These are phyloP conservation scores for Dendrobium catenatum DNA, from an alignment of 106 monocot species.

Conservation along the genomic window DNA sequence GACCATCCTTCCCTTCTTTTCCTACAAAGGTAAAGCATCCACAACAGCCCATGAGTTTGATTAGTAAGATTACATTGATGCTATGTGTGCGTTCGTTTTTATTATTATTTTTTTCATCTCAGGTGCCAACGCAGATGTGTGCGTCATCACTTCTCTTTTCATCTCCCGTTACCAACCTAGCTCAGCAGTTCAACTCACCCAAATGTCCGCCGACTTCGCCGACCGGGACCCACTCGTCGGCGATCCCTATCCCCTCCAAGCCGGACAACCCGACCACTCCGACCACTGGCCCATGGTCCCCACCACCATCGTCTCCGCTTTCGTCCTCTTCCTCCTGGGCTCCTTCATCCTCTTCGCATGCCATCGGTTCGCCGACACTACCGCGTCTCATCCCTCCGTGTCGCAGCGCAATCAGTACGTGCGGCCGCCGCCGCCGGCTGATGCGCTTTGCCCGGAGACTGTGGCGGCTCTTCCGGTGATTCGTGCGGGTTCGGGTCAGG, in stretches of 20 bases:
- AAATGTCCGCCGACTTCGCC: background rate
- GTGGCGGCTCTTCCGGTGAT: background rate
- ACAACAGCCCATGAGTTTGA: background rate
- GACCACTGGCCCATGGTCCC: background rate
- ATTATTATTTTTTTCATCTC: too few species aligned
- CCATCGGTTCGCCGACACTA: background rate
- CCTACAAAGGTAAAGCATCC: too few species aligned
- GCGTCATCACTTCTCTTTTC: background rate
- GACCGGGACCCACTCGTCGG: background rate
- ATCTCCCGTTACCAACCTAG: background rate
- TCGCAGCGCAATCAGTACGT: background rate
- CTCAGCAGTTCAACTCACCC: background rate
- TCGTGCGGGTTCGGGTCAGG: background rate
- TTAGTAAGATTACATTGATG: background rate
- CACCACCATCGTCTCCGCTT: background rate
- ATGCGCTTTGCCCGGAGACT: background rate
- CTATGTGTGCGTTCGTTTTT: background rate
- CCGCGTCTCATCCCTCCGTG: background rate
- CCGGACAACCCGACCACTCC: background rate
- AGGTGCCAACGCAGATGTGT: too few species aligned
- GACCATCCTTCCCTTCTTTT: too few species aligned
- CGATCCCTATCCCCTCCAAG: background rate
- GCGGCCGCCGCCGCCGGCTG: background rate
- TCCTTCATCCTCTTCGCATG: constrained; percentile 3
- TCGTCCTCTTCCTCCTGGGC: constrained; percentile 4